Percentiles rank a stretch among this genome's conserved stretches.
phyloP scores from a whole-genome alignment of 352 stramenopile species.

The Phytophthora multivora region DNA sequence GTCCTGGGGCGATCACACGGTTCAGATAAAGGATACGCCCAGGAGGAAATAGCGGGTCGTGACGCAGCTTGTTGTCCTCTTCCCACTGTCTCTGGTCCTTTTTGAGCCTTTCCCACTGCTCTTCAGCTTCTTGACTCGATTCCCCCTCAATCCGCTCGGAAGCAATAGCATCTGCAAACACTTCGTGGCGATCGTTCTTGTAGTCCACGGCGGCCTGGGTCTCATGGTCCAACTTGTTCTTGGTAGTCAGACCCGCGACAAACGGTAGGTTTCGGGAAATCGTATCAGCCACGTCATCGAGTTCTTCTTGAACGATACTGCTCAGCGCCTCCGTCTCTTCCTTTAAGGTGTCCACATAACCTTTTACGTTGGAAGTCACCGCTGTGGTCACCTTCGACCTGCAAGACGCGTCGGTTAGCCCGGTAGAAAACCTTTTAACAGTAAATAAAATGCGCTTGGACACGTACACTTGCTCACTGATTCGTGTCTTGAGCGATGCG shows the following conservation, averaged over 20 bases:
- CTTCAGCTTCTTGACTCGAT: conserved; percentile 17
- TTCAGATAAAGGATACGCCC: conserved; percentile 78
- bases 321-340: conserved; percentile 53
- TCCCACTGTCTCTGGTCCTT: conserved; percentile 27
- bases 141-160: conserved; percentile 21
- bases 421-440: too few species aligned
- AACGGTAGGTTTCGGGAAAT: conserved; percentile 40
- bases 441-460: not conserved
- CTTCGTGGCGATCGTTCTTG: conserved; percentile 1
- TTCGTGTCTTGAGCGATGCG: conserved; percentile 43
- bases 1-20: conserved; percentile 26
- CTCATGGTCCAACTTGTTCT: not conserved
- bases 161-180: conserved; percentile 26
- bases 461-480: conserved; percentile 67
- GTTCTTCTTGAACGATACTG: conserved; percentile 50
- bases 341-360: conserved; percentile 64
- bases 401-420: not conserved
- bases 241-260: conserved; percentile 9
- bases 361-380: conserved; percentile 57
- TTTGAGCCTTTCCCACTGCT: conserved; percentile 24
- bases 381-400: conserved; percentile 63
- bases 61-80: conserved; percentile 41
- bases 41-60: conserved; percentile 71
- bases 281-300: conserved; percentile 38
- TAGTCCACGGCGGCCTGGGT: not conserved